phyloP scores from a whole-genome alignment of 2,329 filamentous ascomycete species.

The Lasiodiplodia sp. region DNA sequence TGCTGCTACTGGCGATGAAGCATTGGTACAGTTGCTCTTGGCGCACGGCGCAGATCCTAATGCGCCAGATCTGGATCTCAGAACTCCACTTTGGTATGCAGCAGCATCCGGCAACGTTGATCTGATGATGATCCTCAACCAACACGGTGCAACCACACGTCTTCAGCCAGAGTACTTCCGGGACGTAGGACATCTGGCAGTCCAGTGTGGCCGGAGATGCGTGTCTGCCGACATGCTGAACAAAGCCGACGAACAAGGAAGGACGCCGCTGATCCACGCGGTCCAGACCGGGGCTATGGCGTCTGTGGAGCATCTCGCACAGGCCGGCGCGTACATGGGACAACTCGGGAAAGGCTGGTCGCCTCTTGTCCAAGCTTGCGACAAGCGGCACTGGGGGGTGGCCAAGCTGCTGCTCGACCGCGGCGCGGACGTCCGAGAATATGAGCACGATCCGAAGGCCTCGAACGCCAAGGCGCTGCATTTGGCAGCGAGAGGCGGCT shows the following conservation, averaged over 20 bases:
- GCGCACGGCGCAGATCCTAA: conserved; percentile 9
- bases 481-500: conserved; percentile 14
- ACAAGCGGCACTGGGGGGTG: conserved; percentile 9
- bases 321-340: background rate
- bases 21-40: conserved; percentile 3
- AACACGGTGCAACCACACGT: background rate
- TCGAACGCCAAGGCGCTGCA: conserved; percentile 4
- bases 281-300: background rate
- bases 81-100: background rate
- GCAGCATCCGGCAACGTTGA: background rate
- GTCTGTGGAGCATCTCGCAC: background rate
- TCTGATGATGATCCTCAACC: background rate
- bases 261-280: conserved; percentile 12
- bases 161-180: background rate
- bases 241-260: background rate
- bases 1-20: background rate
- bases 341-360: conserved; percentile 8
- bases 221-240: conserved; percentile 5
- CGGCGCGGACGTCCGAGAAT: background rate
- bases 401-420: background rate
- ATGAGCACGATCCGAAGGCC: background rate
- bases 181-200: conserved; percentile 4
- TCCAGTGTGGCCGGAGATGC: conserved; percentile 14
- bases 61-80: conserved; percentile 8
- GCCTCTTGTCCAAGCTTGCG: conserved; percentile 10